These are phyloP conservation scores for Candida sanyaensis DNA, from an alignment of 1,139 yeast genomes.

Conservation along the genomic window DNA sequence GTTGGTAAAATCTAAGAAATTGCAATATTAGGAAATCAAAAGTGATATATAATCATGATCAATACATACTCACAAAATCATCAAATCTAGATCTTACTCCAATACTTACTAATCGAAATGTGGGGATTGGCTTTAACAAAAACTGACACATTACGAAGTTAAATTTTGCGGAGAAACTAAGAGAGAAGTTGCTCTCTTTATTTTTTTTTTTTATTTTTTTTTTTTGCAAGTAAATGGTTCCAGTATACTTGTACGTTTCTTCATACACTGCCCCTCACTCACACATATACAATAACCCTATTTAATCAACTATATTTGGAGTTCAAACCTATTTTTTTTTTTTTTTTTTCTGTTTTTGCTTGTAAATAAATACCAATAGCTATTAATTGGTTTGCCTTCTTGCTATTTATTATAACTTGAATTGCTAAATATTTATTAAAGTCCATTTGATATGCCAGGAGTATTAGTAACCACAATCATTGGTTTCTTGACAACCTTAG, in stretches of 20 bases:
- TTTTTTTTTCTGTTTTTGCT: background rate
- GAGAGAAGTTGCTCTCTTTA: background rate
- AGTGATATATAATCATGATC: no score
- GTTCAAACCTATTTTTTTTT: background rate
- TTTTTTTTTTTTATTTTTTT: background rate
- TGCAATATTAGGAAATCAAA: no score
- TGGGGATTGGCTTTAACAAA: background rate
- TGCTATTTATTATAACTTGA: background rate
- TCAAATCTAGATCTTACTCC: background rate
- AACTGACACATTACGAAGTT: background rate
- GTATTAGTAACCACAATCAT: background rate
- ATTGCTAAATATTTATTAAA: background rate
- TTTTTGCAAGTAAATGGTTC: no score
- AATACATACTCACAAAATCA: no score
- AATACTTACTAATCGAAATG: background rate
- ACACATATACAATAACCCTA: background rate
- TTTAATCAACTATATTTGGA: background rate
- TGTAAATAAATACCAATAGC: background rate
- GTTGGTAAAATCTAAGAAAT: no score
- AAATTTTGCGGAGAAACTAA: background rate
- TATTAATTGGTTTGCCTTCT: background rate
- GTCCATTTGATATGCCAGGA: constrained; percentile 1
- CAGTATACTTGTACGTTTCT: background rate
- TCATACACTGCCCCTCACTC: background rate
- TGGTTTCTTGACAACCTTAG: background rate